phyloP scores from a whole-genome alignment of 1,284 basidiomycete species.

The Phellinidium pouzarii region DNA sequence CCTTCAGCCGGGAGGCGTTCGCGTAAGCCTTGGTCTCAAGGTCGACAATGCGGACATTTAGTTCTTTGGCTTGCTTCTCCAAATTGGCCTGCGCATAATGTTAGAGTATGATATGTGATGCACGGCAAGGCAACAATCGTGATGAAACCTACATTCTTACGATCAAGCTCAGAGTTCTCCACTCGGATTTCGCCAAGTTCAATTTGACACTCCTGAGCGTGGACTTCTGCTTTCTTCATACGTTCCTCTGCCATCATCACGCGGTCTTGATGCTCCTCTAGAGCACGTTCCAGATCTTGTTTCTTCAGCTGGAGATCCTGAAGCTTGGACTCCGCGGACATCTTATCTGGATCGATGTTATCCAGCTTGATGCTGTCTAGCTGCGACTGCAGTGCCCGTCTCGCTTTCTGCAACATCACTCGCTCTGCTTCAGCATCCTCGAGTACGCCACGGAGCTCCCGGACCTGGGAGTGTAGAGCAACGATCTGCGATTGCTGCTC shows the following conservation, averaged over 20 bases:
- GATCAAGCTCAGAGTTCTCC: constrained; percentile 74
- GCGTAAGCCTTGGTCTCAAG: constrained; percentile 73
- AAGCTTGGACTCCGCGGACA: constrained; percentile 67
- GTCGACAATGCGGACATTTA: constrained; percentile 75
- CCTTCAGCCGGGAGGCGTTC: constrained; percentile 54
- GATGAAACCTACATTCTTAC: constrained; percentile 55
- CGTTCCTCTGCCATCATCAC: constrained; percentile 66
- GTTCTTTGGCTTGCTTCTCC: constrained; percentile 77
- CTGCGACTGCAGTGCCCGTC: constrained; percentile 74
- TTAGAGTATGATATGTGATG: constrained; percentile 4
- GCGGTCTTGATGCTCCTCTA: constrained; percentile 74
- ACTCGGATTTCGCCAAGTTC: constrained; percentile 69
- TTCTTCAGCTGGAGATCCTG: constrained; percentile 73
- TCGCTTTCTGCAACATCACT: constrained; percentile 71
- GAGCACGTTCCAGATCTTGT: constrained; percentile 70
- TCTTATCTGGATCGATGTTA: constrained; percentile 60
- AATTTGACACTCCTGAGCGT: constrained; percentile 67
- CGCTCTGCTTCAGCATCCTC: constrained; percentile 83
- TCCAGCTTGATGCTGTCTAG: constrained; percentile 75
- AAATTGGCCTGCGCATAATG: constrained; percentile 52
- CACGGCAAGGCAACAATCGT: constrained; percentile 6
- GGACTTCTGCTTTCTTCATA: constrained; percentile 74
- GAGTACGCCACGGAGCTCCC: constrained; percentile 71
- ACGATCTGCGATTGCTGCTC: constrained; percentile 83
- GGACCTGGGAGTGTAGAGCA: constrained; percentile 75